Conservation (phyloP, 2,329 filamentous ascomycete genomes). For the Penicillium sp. region DNA sequence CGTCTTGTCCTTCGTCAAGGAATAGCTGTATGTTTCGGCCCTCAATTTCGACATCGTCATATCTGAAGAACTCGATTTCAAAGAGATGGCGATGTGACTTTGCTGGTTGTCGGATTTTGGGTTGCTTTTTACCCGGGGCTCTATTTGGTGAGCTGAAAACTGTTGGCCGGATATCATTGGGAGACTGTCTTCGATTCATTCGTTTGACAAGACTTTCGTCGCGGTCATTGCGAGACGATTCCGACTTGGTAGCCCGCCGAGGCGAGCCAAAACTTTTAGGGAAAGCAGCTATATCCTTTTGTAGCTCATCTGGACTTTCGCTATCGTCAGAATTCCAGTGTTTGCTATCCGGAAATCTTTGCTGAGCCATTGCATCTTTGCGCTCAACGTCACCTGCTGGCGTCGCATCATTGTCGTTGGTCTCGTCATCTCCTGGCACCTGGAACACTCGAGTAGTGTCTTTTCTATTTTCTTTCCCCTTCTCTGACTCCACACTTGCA, state of each 20-base stretch:
- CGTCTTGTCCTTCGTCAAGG: constrained; percentile 14
- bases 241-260: constrained; percentile 10
- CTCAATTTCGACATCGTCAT: constrained; percentile 17
- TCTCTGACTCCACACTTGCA: constrained; percentile 14
- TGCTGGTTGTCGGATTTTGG: background rate
- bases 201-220: background rate
- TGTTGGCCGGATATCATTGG: constrained; percentile 31
- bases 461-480: background rate
- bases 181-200: constrained; percentile 20
- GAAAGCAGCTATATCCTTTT: constrained; percentile 32
- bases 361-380: background rate
- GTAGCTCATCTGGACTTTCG: constrained; percentile 40
- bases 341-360: background rate
- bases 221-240: constrained; percentile 5
- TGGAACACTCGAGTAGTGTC: background rate
- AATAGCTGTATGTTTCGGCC: constrained; percentile 9
- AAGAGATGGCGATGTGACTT: constrained; percentile 17
- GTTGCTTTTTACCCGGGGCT: constrained; percentile 6
- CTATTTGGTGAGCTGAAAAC: constrained; percentile 21
- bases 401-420: background rate
- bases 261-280: constrained; percentile 14
- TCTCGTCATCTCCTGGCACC: background rate
- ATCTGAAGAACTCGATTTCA: constrained; percentile 20
- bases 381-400: background rate
- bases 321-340: constrained; percentile 16